These are phyloP conservation scores for Bryopsis sp. DNA, from an alignment of 139 green algal species.

Conservation along the genomic window DNA sequence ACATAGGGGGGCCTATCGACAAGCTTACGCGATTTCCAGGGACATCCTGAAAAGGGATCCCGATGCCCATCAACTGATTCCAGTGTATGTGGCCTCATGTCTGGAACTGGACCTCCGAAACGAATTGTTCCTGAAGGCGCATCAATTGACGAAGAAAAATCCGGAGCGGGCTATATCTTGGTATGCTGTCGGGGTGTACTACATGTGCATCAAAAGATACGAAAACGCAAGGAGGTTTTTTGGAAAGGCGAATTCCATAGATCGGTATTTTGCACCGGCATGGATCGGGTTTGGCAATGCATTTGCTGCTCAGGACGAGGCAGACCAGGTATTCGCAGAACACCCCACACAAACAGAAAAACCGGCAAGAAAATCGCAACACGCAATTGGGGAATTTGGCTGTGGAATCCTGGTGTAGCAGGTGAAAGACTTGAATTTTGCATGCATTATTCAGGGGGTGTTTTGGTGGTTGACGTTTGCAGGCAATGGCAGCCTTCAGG, in stretches of 20 bases:
- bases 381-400: too few species aligned
- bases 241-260: conserved; percentile 72
- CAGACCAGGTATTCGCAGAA: conserved; percentile 34
- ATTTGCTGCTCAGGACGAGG: conserved; percentile 82
- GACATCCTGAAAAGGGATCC: conserved; percentile 62
- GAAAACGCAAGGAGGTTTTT: conserved; percentile 67
- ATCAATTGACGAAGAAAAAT: conserved; percentile 75
- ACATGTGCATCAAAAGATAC: conserved; percentile 61
- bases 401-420: too few species aligned
- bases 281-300: conserved; percentile 93
- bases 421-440: too few species aligned
- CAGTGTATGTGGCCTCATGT: conserved; percentile 59
- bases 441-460: not conserved
- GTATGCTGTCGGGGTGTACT: conserved; percentile 95
- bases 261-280: conserved; percentile 66
- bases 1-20: conserved; percentile 31
- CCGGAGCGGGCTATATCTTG: conserved; percentile 66
- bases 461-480: conserved; percentile 12
- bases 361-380: too few species aligned
- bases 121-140: conserved; percentile 73
- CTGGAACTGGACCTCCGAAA: conserved; percentile 78
- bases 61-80: conserved; percentile 47
- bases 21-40: conserved; percentile 48
- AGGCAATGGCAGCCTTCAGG: conserved; percentile 94
- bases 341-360: too few species aligned